Evolutionary conservation across 1,284 basidiomycete genomes (phyloP), one percentile per base, ranked within the genome.

Genomic region (Ceratobasidium theobromae): DNA sequence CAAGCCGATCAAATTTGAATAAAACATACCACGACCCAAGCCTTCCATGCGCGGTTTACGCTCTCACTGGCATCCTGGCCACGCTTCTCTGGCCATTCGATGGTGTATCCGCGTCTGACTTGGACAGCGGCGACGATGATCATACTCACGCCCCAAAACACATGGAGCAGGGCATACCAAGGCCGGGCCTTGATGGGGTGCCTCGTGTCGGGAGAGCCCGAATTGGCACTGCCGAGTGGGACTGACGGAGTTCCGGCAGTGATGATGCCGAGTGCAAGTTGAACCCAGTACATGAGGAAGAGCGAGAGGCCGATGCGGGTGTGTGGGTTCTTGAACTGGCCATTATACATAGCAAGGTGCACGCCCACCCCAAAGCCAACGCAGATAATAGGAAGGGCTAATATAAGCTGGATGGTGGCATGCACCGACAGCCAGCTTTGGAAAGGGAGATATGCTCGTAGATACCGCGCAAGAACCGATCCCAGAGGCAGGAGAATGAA

Each of bases 271-370:
- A 62, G 25, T n/a, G 21, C 35, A 25, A 62, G 21, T 28, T 62
- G 58, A 16, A 62, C 41, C 58, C 58, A 62, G 27, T 62, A 62
- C 58, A 62, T 62, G 32, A 62, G 32, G 23, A 62, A 62, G 8
- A 62, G 58, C 32, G 58, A 51, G 4, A 62, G 18, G 11, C 58
- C 58, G 33, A 62, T 62, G 33, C 52, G 49, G 32, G 58, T 62
- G 25, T 62, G 58, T 11, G 58, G 58, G 58, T 28, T 32, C 32
- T 40, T 21, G 12, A 25, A 62, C 27, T 62, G 58, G 46, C 58
- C 58, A 35, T 62, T 62, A 35, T 62, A 62, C 25, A 30, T 62
- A 2, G 58, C 58, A 9, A 62, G 25, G 27, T 62, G 58, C 8
- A 62, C 58, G 8, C 58, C 58, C 46, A 38, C 46, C 4, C 58